Percentiles rank a stretch among this genome's conserved stretches.
Conservation (phyloP, 768 basidiomycete genomes). For the Termitomyces sp. region DNA sequence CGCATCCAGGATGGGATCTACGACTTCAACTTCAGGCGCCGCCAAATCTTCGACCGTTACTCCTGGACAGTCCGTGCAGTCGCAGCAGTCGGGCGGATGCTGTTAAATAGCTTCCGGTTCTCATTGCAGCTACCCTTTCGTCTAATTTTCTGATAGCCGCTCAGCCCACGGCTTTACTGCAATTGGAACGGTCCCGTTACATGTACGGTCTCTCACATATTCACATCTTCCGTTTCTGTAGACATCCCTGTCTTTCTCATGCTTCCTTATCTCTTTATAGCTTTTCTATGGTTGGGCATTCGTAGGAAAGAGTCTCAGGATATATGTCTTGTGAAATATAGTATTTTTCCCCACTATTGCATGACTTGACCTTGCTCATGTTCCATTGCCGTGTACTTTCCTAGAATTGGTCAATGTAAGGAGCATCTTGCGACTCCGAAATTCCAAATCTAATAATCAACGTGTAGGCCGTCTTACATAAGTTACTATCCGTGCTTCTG, state of each 20-base stretch:
- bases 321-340: slow-evolving; percentile 17
- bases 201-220: slow-evolving; percentile 31
- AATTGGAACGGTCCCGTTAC: slow-evolving; percentile 19
- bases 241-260: slow-evolving; percentile 20
- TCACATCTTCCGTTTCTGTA: slow-evolving; percentile 28
- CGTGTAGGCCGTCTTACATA: slow-evolving; percentile 4
- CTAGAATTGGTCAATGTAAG: slow-evolving; percentile 1
- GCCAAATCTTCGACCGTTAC: slow-evolving; percentile 82
- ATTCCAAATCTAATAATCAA: slow-evolving; percentile 2
- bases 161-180: slow-evolving; percentile 11
- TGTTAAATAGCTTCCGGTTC: slow-evolving; percentile 46
- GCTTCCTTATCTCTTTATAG: slow-evolving; percentile 5
- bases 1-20: slow-evolving; percentile 70
- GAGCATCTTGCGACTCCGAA: not conserved
- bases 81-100: slow-evolving; percentile 68
- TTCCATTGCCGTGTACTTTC: not conserved
- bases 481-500: not conserved
- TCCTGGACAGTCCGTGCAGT: slow-evolving; percentile 78
- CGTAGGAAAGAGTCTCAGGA: slow-evolving; percentile 12
- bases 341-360: slow-evolving; percentile 9
- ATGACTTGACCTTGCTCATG: not conserved
- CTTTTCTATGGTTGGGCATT: slow-evolving; percentile 13
- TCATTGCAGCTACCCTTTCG: not conserved
- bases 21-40: slow-evolving; percentile 64
- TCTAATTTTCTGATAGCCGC: slow-evolving; percentile 10